Evolutionary conservation across 163 green algal genomes (phyloP).

Genomic region (Scenedesmus sp.): DNA sequence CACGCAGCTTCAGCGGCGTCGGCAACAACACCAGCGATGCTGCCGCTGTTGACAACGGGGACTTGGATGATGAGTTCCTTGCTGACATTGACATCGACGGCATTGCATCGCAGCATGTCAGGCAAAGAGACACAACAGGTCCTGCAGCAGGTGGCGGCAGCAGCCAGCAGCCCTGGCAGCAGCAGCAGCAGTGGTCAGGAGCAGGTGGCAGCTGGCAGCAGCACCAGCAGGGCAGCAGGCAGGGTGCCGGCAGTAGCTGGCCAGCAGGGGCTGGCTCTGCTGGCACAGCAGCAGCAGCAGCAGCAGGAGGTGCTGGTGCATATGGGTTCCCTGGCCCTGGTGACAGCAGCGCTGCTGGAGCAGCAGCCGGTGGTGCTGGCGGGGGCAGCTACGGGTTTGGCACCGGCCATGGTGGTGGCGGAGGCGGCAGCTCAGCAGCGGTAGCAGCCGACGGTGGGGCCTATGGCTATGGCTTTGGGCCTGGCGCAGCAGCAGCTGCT

Average conservation of each 20-base stretch:
- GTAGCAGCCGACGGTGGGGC: background rate
- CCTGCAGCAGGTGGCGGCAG: constrained; percentile 30
- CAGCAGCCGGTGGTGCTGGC: background rate
- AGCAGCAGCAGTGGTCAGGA: background rate
- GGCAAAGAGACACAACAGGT: background rate
- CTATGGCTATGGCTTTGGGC: background rate
- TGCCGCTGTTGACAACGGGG: background rate
- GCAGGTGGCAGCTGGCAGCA: background rate
- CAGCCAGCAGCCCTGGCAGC: constrained; percentile 32
- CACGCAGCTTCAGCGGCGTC: background rate
- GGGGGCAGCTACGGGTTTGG: constrained; percentile 32
- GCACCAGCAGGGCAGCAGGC: background rate
- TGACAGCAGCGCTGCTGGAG: background rate
- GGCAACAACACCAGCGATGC: background rate
- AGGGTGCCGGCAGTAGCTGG: background rate
- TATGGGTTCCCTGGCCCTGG: background rate
- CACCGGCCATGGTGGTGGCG: background rate
- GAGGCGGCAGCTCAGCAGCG: background rate
- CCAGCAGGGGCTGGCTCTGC: background rate
- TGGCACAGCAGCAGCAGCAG: background rate
- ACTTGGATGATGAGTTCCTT: constrained; percentile 23
- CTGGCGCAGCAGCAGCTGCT: background rate
- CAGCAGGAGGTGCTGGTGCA: background rate
- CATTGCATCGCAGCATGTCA: constrained; percentile 15
- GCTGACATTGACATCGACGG: constrained; percentile 43